phyloP scores from a whole-genome alignment of 805 yeast species.

The Yamadazyma kitorensis region DNA sequence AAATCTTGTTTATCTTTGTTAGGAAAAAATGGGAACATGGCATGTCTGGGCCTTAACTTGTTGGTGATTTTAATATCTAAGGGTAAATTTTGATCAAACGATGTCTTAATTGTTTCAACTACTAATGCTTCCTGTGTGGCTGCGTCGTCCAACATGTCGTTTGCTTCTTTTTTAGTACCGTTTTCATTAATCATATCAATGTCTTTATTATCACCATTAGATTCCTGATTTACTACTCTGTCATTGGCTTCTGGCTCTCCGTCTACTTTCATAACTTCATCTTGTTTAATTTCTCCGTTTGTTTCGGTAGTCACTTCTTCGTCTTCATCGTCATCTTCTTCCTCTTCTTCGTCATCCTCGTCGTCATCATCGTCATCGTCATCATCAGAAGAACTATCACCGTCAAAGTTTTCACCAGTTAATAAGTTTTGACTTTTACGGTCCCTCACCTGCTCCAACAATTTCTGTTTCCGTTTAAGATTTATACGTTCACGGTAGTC shows the following conservation, averaged over 20 bases:
- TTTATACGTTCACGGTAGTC: constrained; percentile 47
- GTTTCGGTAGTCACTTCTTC: constrained; percentile 1
- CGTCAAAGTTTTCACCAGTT: constrained; percentile 32
- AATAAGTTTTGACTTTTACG: constrained; percentile 38
- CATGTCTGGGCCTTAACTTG: constrained; percentile 48
- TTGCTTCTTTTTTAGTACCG: background rate
- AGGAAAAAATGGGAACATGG: constrained; percentile 74
- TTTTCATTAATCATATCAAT: background rate
- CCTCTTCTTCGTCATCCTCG: constrained; percentile 26
- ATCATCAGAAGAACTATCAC: constrained; percentile 33
- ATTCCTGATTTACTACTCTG: no score
- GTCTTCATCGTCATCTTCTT: constrained; percentile 20
- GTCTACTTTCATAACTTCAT: constrained; percentile 16
- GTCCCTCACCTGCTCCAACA: constrained; percentile 41
- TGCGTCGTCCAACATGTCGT: constrained; percentile 24
- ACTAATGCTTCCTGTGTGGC: constrained; percentile 41
- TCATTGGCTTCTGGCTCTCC: constrained; percentile 12
- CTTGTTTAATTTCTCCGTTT: constrained; percentile 17
- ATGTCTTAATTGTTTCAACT: constrained; percentile 34
- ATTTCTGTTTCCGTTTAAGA: constrained; percentile 41
- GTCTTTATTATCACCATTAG: background rate
- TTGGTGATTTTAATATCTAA: constrained; percentile 50
- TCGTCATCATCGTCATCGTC: constrained; percentile 34
- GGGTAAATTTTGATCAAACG: constrained; percentile 43
- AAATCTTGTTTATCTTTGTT: constrained; percentile 47